Evolutionary conservation across 2,329 filamentous ascomycete genomes (phyloP).

Genomic region (Pestalotiopsis sp.): DNA sequence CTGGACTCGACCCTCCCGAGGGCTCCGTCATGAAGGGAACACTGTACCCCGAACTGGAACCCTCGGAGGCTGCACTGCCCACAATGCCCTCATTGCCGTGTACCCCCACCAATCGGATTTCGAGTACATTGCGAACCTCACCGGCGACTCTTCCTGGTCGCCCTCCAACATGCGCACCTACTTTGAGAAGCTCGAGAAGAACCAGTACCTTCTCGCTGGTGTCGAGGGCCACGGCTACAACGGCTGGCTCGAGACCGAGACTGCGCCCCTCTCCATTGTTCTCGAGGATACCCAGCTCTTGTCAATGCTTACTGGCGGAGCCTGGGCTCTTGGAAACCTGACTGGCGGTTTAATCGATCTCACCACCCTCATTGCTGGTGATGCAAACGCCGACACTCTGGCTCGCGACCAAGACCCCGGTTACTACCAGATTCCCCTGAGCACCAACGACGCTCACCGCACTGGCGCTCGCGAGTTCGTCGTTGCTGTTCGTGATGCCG

Average conservation of each 20-base stretch:
- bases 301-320: constrained; percentile 52
- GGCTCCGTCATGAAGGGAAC: constrained; percentile 53
- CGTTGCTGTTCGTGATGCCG: constrained; percentile 49
- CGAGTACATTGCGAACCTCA: constrained; percentile 52
- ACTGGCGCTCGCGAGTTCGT: constrained; percentile 60
- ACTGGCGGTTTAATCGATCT: constrained; percentile 35
- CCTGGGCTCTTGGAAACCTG: constrained; percentile 50
- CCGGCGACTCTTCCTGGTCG: constrained; percentile 58
- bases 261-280: constrained; percentile 53
- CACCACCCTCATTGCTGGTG: constrained; percentile 45
- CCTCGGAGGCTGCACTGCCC: constrained; percentile 59
- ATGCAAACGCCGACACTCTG: constrained; percentile 51
- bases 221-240: constrained; percentile 61
- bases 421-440: constrained; percentile 62
- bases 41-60: constrained; percentile 57
- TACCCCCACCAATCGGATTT: constrained; percentile 58
- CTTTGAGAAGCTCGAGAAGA: constrained; percentile 55
- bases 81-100: constrained; percentile 57
- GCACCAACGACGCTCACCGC: constrained; percentile 52
- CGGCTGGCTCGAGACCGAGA: constrained; percentile 58
- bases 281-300: constrained; percentile 55
- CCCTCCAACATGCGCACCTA: constrained; percentile 61
- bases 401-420: constrained; percentile 48
- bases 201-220: constrained; percentile 56
- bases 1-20: constrained; percentile 52